Evolutionary conservation across 306 rosid species (phyloP), one percentile per base, ranked within the genome.

Genomic region (Alnus rubra): DNA sequence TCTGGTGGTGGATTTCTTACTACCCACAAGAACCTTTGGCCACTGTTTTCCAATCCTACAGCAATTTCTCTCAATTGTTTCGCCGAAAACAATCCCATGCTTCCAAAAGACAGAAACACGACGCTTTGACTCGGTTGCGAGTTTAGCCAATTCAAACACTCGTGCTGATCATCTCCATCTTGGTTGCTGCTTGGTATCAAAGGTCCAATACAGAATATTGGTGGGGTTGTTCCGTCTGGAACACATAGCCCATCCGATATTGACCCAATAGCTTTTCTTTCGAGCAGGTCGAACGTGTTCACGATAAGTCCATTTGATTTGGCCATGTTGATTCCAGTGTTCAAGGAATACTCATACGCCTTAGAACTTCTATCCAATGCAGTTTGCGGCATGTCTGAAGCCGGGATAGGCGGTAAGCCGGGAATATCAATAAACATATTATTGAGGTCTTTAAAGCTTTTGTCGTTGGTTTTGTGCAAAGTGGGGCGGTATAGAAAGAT

Each of bases 141-240:
- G 72, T 67, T 42, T 18, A 67, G 51, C 72, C 72, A 67, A 39
- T 42, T 67, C 31, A 67, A 42, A 67, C 72, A 67, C 50, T 67
- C 72, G 10, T 67, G 51, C 7, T 35, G 28, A 37, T 9, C 31
- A 7, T 67, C 31, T 18, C 50, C 8, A 18, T 44, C 51, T 67
- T 42, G 51, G 42, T 42, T 67, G 72, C 51, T 39, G 30, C 14
- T 2, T n/a, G 72, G 18, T 7, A 42, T 9, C 65, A 58, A 8
- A 9, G 65, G 65, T 3, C 65, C 65, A 58, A 58, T 58, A 10
- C 65, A 58, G 7, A 58, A 58, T 2, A 58, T 23, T 58, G 65
- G 65, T 0, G 65, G 37, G 9, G 65, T 19, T 9, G 65, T 35
- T 58, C 65, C 65, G 23, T 58, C 7, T 23, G 33, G 14, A 14